Evolutionary conservation across 2,329 filamentous ascomycete species (phyloP).

Genomic region (Verticillium alfalfae): DNA sequence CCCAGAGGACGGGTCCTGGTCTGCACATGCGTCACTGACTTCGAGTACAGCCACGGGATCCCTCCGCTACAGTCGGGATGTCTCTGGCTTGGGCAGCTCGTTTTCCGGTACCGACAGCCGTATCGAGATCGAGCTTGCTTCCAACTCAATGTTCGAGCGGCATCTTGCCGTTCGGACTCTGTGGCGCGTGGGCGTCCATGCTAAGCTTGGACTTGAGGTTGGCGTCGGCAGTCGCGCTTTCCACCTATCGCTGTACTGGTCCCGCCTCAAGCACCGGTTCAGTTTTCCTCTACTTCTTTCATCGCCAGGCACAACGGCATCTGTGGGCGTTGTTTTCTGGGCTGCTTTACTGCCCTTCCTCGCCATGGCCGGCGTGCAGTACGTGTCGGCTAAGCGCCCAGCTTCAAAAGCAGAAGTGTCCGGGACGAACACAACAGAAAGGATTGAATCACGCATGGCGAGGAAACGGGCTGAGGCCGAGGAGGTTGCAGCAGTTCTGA

Average conservation of each 20-base stretch:
- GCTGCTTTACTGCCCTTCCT: conserved; percentile 31
- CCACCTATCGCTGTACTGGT: conserved; percentile 42
- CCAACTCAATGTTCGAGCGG: conserved; percentile 25
- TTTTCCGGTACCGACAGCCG: conserved; percentile 18
- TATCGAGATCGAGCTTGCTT: conserved; percentile 36
- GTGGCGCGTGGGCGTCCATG: conserved; percentile 31
- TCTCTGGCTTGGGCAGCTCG: conserved; percentile 11
- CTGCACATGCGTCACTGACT: conserved; percentile 27
- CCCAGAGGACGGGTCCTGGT: conserved; percentile 25
- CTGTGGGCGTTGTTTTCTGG: conserved; percentile 27
- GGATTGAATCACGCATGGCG: conserved; percentile 19
- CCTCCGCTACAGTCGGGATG: conserved; percentile 27
- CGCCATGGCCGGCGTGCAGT: conserved; percentile 29
- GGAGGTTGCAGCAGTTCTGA: conserved; percentile 35
- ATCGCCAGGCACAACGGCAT: conserved; percentile 16
- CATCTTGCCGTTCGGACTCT: conserved; percentile 38
- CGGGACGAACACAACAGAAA: conserved; percentile 1
- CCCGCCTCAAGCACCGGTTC: conserved; percentile 36
- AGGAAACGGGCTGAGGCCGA: conserved; percentile 37
- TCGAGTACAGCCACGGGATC: conserved; percentile 24
- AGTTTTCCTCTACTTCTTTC: conserved; percentile 36
- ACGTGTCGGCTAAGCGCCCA: conserved; percentile 15
- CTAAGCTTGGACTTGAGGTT: conserved; percentile 38
- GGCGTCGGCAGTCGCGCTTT: conserved; percentile 32
- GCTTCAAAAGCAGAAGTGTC: background rate